Base-by-base conservation (phyloP, 169 alveolate genomes). In the Fabrea salina region DNA sequence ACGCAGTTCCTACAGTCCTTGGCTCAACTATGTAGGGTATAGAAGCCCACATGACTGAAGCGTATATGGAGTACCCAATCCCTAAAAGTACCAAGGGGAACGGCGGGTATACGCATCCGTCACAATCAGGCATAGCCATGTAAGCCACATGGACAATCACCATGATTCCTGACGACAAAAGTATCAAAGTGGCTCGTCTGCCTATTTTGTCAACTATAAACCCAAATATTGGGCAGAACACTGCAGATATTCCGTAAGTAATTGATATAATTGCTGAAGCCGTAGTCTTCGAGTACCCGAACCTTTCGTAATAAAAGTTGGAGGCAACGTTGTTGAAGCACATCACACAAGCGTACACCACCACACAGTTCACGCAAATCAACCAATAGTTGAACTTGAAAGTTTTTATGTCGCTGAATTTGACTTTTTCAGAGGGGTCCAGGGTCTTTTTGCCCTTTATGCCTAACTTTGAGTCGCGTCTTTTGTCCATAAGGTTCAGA, bases 1-100 rank as follows among this genome's bases (percentile, higher is more conserved):
- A 89, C 27, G 95, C 97, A 49, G 95, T 78, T 41, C 97, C 97
- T 0, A 85, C 93, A 8, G 82, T 61, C 13, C 70, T 75, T 19
- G 90, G 82, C 19, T 80, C 77, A 3, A 84, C 91, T 11, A 83
- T 82, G 22, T 22, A 84, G 25, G 93, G 93, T 57, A 92, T 77
- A 49, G 87, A 82, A 16, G 93, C 86, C 93, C 95, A 92, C 30
- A 90, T 67, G 0, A 90, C 87, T 0, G 95, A 82, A 7, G 88
- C 94, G 79, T 87, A 92, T 33, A 89, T 80, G 13, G 92, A 79
- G 61, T 87, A 92, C 32, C 90, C 89, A 13, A 89, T 37, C 30
- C 96, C 96, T 57, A 87, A 53, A 16, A 87, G 0, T 1, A 82
- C 79, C 35, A 88, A 67, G 13, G 91, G 86, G 22, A 74, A 1